Evolutionary conservation across 2,329 filamentous ascomycete genomes (phyloP).

Genomic region (Tolypocladium sp.): DNA sequence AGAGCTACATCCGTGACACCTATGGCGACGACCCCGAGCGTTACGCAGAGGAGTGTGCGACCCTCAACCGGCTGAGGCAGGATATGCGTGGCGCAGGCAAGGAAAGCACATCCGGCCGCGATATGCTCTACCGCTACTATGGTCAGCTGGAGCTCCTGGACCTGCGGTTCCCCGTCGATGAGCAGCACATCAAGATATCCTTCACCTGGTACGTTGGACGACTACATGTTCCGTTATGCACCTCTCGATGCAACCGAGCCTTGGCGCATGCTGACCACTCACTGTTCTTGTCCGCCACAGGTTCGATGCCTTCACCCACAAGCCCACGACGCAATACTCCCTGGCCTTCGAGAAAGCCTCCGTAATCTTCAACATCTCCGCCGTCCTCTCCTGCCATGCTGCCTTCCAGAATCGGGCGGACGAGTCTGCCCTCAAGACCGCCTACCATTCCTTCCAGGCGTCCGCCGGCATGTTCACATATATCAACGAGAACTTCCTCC

Average conservation of each 20-base stretch:
- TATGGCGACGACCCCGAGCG: slow-evolving; percentile 96
- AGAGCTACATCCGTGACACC: slow-evolving; percentile 83
- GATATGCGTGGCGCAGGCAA: slow-evolving; percentile 97
- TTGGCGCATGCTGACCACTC: slow-evolving; percentile 5
- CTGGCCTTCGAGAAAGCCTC: slow-evolving; percentile 97
- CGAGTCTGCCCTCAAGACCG: slow-evolving; percentile 86
- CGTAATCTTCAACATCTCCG: slow-evolving; percentile 99
- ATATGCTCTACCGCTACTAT: slow-evolving; percentile 94
- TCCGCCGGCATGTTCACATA: slow-evolving; percentile 99
- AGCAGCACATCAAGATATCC: slow-evolving; percentile 97
- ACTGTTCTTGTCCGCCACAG: slow-evolving; percentile 33
- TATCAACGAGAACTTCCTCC: slow-evolving; percentile 98
- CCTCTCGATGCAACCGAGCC: not conserved
- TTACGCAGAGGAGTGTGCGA: slow-evolving; percentile 90
- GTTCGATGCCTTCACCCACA: slow-evolving; percentile 99
- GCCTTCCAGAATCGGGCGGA: slow-evolving; percentile 87
- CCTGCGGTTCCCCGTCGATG: slow-evolving; percentile 90
- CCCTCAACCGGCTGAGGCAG: slow-evolving; percentile 88
- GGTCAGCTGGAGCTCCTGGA: slow-evolving; percentile 93
- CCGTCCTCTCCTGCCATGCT: slow-evolving; percentile 91
- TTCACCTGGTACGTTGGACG: slow-evolving; percentile 75
- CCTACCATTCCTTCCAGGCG: slow-evolving; percentile 96
- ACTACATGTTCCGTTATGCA: not conserved
- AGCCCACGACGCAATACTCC: slow-evolving; percentile 93
- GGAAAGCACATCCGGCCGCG: slow-evolving; percentile 87